Evolutionary conservation across 1,284 basidiomycete species (phyloP), one percentile per base, ranked within the genome.

Genomic region (Irpex lacteus): DNA sequence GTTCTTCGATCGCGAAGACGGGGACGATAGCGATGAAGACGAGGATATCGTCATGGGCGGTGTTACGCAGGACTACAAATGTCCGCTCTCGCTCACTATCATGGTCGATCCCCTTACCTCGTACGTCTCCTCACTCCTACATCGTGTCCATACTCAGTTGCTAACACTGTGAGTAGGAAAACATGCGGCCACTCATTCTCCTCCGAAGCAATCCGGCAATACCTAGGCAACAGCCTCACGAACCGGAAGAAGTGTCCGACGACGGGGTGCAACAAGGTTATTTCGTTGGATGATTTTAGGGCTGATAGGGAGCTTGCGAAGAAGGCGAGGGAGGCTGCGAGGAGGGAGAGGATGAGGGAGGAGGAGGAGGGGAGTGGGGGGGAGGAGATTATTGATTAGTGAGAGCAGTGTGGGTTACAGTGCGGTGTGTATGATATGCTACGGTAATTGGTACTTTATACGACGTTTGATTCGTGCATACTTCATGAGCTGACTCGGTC

Each of bases 11-110:
- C 82, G 78, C 80, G 91, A 92, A 81, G 81, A 85, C 40, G 92
- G 87, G 11, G 92, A 94, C 70, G 85, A 83, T 40, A 91, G 87
- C 64, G 89, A 91, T 61, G 89, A 90, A 58, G 89, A 90, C 56
- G 90, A 90, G 58, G 91, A 94, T 47, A 91, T 96, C 21, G 88
- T 93, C 74, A 80, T 95, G 55, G 95, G 94, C 57, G 93, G 92
- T 58, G 82, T 88, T 21, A 91, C 88, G 5, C 91, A 94, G 71
- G 88, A 87, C 68, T 93, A 87, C 80, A 89, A 85, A 61, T 96
- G 94, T 68, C 93, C 94, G 1, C 78, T 96, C 60, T 87, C 90
- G 0, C 79, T 95, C 56, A 82, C 77, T 4, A 73, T 81, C 8
- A 81, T 92, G 36, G 80, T 80, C 36, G 80, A 95, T 60, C 93